Evolutionary conservation across 768 basidiomycete genomes (phyloP).

Genomic region (Termitomyces sp.): DNA sequence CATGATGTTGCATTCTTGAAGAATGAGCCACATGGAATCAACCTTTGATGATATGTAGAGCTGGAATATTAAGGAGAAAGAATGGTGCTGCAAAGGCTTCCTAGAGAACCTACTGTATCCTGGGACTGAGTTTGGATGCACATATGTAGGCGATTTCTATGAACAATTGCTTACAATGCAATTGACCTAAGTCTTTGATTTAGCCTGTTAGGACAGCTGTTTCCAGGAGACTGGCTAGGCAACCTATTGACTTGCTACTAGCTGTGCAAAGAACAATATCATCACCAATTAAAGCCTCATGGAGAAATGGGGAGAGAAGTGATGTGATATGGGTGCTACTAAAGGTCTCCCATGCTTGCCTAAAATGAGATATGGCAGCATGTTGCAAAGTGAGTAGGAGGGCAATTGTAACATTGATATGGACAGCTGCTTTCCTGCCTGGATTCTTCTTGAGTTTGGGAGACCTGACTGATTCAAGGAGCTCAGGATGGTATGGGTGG

Average conservation of each 20-base stretch:
- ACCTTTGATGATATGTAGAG: not conserved
- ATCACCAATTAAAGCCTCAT: conserved; percentile 80
- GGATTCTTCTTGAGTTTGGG: conserved; percentile 81
- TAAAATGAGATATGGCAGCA: conserved; percentile 44
- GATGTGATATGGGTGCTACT: conserved; percentile 59
- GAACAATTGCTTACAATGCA: conserved; percentile 91
- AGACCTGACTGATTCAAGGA: conserved; percentile 65
- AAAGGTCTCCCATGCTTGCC: conserved; percentile 61
- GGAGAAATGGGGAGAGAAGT: conserved; percentile 65
- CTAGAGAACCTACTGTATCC: not conserved
- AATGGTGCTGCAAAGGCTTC: not conserved
- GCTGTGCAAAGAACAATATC: conserved; percentile 72
- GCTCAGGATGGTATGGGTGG: conserved; percentile 47
- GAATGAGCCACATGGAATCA: not conserved
- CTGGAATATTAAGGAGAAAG: not conserved
- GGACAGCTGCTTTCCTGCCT: conserved; percentile 79
- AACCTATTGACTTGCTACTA: conserved; percentile 85
- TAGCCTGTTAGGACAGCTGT: conserved; percentile 80
- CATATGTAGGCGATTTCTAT: too few species aligned
- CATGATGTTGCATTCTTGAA: not conserved
- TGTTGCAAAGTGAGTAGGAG: conserved; percentile 63
- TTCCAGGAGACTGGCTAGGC: conserved; percentile 77
- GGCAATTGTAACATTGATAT: conserved; percentile 75
- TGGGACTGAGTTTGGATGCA: not conserved
- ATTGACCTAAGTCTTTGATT: conserved; percentile 86